phyloP scores from a whole-genome alignment of 2,329 filamentous ascomycete species.

The Fusarium multiceps region DNA sequence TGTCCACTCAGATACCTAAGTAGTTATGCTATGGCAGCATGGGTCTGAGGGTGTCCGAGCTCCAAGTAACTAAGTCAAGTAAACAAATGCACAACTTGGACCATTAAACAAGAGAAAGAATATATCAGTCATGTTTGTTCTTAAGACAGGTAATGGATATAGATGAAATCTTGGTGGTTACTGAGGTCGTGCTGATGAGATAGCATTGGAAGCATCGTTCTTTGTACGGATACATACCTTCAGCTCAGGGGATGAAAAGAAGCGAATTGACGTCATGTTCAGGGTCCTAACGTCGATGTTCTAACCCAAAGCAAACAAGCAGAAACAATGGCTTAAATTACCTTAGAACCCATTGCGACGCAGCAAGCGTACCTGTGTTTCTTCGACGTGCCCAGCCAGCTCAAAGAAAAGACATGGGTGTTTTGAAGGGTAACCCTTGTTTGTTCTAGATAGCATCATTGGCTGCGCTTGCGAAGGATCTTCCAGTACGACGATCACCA shows the following conservation, averaged over 20 bases:
- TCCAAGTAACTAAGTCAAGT: not conserved
- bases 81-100: not conserved
- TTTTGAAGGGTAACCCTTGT: conserved; percentile 18
- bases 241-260: conserved; percentile 3
- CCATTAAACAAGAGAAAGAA: not conserved
- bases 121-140: too few species aligned
- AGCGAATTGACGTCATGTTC: conserved; percentile 29
- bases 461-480: conserved; percentile 12
- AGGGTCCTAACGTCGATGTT: conserved; percentile 5
- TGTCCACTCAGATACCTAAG: not conserved
- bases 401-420: conserved; percentile 23
- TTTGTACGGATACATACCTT: not conserved
- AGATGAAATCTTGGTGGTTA: not conserved
- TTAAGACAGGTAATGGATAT: not conserved
- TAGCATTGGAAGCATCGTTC: not conserved
- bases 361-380: not conserved
- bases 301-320: conserved; percentile 4
- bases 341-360: not conserved
- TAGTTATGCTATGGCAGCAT: not conserved
- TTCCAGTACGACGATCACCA: conserved; percentile 6
- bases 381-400: not conserved
- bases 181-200: not conserved
- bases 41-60: not conserved
- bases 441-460: conserved; percentile 4
- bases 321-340: conserved; percentile 6